A percentile compares a stretch with the other conserved stretches of the same genome.
Conservation (phyloP, 441 rosid genomes). For the Pelargonium australe region DNA sequence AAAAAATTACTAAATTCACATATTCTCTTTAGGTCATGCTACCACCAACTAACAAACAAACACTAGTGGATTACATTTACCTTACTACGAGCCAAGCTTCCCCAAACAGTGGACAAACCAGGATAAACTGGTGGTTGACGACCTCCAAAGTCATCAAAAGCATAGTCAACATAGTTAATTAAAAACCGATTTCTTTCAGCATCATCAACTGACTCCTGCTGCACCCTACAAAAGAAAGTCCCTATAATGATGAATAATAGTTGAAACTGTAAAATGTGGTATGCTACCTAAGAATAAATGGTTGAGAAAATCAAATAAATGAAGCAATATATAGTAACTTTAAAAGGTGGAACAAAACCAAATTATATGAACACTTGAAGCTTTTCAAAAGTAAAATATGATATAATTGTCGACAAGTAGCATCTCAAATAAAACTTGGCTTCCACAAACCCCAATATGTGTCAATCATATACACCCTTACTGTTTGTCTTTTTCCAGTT, state of each 20-base stretch:
- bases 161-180: constrained; percentile 88
- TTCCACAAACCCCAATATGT: neutral
- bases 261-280: neutral
- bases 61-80: constrained; percentile 29
- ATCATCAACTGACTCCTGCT: constrained; percentile 97
- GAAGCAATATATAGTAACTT: neutral
- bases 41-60: constrained; percentile 1
- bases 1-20: neutral
- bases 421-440: neutral
- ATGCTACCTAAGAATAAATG: neutral
- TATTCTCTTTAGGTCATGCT: constrained; percentile 3
- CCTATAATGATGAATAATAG: neutral
- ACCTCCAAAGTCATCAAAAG: constrained; percentile 99
- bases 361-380: constrained; percentile 5
- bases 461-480: neutral
- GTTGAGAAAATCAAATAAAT: neutral
- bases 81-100: constrained; percentile 99
- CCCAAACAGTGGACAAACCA: constrained; percentile 98
- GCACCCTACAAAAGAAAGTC: constrained; percentile 60
- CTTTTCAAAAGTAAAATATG: neutral
- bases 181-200: constrained; percentile 92
- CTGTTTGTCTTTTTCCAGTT: too few species aligned
- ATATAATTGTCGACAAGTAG: neutral
- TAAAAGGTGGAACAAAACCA: neutral
- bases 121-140: constrained; percentile 99